Evolutionary conservation across 2,329 filamentous ascomycete species (phyloP), one percentile per base, ranked within the genome.

Genomic region (Pseudocercospora fuligena): DNA sequence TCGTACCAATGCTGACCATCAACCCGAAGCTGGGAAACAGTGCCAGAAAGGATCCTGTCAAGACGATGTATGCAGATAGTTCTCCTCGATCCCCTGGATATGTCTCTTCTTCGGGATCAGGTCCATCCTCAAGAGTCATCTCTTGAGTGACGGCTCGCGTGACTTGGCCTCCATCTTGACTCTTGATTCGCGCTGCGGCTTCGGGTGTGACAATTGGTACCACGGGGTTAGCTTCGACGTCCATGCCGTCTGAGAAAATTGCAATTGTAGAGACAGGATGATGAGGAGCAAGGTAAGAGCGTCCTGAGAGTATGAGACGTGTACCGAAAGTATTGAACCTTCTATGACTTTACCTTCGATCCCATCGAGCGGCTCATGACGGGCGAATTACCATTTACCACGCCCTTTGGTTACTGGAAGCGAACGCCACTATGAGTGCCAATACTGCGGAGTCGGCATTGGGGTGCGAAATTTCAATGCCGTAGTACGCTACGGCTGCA

Each of bases 1-100:
- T 72, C 0, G 82, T 80, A n/a, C 83, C 83, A 6, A 85, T 80
- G 61, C 65, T 64, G 57, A 81, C 78, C 77, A 84, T 83, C 57
- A 85, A 82, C 1, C 83, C 83, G 68, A 81, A 81, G 1, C 79
- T 80, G 2, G 78, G 76, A 57, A 80, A 78, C 70, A 81, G 76
- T 16, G 78, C 72, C 21, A 80, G 60, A 40, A 72, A 75, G 12
- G 78, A 76, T 3, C 79, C 79, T 1, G 77, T 25, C 1, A 80
- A 60, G 16, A 66, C 66, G 12, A 66, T 25, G 33, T 57, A 66
- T 19, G 64, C 66, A 19, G 58, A 46, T 1, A 60, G 7, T 46
- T 62, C 65, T 16, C 54, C 47, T 40, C 47, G 61, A 29, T 66
- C 65, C 31, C 65, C 65, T 23, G 65, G 65, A 33, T 21, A 56